A percentile compares a stretch with the other conserved stretches of the same genome.
Evolutionary conservation across 345 rosid species (phyloP).

Genomic region (Hypericum androsaemum): DNA sequence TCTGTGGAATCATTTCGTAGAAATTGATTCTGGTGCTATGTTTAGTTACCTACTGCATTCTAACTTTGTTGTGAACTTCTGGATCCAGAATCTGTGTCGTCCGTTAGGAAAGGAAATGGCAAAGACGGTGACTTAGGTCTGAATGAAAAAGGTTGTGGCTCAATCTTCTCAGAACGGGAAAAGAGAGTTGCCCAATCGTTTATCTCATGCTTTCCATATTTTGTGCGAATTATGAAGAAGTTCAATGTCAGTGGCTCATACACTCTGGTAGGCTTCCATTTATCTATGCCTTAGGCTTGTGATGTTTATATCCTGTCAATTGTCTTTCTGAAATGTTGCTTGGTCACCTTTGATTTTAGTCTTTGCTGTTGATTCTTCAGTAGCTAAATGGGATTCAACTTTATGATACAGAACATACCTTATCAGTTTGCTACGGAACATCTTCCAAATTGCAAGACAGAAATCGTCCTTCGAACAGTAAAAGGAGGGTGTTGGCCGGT

Average conservation of each 20-base stretch:
- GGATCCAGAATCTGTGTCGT: constrained; percentile 19
- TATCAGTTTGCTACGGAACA: constrained; percentile 49
- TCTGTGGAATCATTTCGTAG: neutral
- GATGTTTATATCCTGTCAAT: neutral
- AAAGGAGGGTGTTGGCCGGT: constrained; percentile 49
- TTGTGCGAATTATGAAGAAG: constrained; percentile 54
- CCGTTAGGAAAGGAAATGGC: constrained; percentile 11
- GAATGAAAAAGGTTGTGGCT: constrained; percentile 19
- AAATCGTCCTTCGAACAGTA: constrained; percentile 39
- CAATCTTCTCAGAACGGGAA: constrained; percentile 32
- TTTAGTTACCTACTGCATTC: constrained; percentile 1
- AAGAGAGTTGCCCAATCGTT: constrained; percentile 47
- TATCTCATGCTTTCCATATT: constrained; percentile 40
- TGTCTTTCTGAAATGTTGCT: constrained; percentile 4
- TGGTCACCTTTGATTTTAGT: neutral
- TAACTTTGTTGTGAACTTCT: constrained; percentile 4
- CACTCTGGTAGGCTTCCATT: constrained; percentile 31
- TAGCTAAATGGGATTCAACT: constrained; percentile 6
- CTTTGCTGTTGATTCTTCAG: neutral
- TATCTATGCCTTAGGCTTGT: no score
- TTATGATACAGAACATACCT: constrained; percentile 42
- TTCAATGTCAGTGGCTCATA: constrained; percentile 55
- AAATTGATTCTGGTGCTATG: neutral
- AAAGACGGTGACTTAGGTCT: constrained; percentile 18
- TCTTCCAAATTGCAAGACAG: constrained; percentile 46